Base-by-base conservation (phyloP, 306 rosid genomes). In the Lithocarpus polystachyus region DNA sequence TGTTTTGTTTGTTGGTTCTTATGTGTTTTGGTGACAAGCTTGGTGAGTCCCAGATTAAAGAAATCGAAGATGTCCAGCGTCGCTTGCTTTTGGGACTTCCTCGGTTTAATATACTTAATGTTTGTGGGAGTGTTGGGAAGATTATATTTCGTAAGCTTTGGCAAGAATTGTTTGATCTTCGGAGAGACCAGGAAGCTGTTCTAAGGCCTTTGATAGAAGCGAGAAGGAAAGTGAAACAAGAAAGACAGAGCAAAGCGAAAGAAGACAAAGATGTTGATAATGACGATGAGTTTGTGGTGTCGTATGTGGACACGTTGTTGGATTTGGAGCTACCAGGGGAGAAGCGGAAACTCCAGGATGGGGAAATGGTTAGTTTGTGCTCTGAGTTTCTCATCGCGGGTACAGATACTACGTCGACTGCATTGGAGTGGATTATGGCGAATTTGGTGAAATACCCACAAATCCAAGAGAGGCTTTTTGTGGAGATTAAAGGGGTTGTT, bases 111-210 rank as follows among this genome's bases (percentile, higher is more conserved):
- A 72, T 76, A 14, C 75, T 82, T 68, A 82, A 86, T 15, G 9
- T 86, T 48, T 86, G 77, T 80, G 82, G 86, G 13, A 26, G 68
- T 56, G 15, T 82, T 40, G 81, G 84, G 2, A 82, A 43, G 76
- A 48, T 76, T 51, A 53, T 86, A 80, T 80, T 79, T 71, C 45
- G 82, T 68, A 82, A 80, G 23, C 10, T 87, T 22, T 82, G 84
- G 89, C 17, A 48, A 26, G 84, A 86, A 7, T 79, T 86, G n/a
- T 4, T 26, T 5, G 5, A 62, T 26, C 14, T 62, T 8, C 28
- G 26, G 40, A 62, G 28, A 19, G 15, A 14, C 10, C 69, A 62
- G 5, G 69, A 62, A 13, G 69, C 28, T 5, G 31, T 62, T 18
- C 2, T 62, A 12, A 26, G 26, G n/a, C 69, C 69, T 13, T 2